Evolutionary conservation across 2,329 filamentous ascomycete species (phyloP).

Genomic region (Exophiala bonariae): DNA sequence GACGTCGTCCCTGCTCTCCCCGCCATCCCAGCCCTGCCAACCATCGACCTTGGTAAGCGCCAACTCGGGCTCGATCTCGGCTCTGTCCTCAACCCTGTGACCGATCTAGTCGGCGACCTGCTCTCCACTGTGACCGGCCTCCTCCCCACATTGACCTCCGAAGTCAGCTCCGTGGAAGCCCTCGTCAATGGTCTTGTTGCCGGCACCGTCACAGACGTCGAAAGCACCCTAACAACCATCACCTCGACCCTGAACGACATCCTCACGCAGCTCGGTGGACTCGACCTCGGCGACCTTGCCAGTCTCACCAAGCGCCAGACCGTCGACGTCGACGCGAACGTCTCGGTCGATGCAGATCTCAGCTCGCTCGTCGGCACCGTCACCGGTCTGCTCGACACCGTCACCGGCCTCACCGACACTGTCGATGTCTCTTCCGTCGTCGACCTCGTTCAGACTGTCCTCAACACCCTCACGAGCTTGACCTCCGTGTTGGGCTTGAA

Average conservation of each 20-base stretch:
- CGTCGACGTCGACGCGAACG: background rate
- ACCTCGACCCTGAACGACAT: conserved; percentile 4
- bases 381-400: background rate
- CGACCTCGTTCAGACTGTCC: background rate
- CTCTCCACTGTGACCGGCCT: conserved; percentile 9
- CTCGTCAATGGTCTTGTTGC: conserved; percentile 7
- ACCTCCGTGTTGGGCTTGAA: too few species aligned
- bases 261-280: conserved; percentile 6
- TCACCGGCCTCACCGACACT: background rate
- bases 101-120: conserved; percentile 5
- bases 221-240: conserved; percentile 1
- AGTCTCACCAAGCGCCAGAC: background rate
- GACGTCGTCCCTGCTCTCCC: too few species aligned
- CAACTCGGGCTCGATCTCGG: background rate
- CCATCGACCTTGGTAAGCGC: conserved; percentile 8
- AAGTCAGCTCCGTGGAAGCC: conserved; percentile 6
- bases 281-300: conserved; percentile 5
- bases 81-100: conserved; percentile 1
- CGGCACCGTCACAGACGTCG: conserved; percentile 9
- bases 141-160: conserved; percentile 9
- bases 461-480: too few species aligned
- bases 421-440: background rate
- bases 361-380: background rate
- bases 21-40: too few species aligned
- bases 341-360: background rate